phyloP scores from a whole-genome alignment of 805 yeast species.

The Yamadazyma tumulicola region DNA sequence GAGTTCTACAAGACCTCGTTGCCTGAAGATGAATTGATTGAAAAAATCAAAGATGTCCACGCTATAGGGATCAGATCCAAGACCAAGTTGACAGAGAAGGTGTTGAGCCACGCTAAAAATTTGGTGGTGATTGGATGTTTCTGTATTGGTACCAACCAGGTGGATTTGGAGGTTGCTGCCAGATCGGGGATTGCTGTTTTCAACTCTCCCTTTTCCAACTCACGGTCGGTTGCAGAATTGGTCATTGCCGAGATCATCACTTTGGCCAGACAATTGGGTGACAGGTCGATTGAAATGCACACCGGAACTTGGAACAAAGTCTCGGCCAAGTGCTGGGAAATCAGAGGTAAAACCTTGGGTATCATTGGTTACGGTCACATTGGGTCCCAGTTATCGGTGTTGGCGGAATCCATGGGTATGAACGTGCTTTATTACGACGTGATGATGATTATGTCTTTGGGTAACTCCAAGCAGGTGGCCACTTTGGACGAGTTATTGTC shows the following conservation, averaged over 20 bases:
- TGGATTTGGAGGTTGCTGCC: conserved; percentile 88
- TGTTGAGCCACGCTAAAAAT: conserved; percentile 83
- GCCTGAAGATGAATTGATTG: conserved; percentile 90
- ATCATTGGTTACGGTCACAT: conserved; percentile 98
- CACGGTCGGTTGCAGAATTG: conserved; percentile 96
- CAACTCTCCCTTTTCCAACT: conserved; percentile 97
- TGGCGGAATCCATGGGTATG: conserved; percentile 98
- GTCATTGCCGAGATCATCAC: conserved; percentile 93
- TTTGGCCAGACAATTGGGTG: conserved; percentile 94
- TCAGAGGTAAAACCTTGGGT: conserved; percentile 97
- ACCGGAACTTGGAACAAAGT: conserved; percentile 98
- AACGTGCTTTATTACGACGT: conserved; percentile 92
- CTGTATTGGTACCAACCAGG: conserved; percentile 99
- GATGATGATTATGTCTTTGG: conserved; percentile 89
- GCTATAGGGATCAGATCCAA: conserved; percentile 98
- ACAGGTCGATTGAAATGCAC: conserved; percentile 93
- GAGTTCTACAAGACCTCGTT: conserved; percentile 88
- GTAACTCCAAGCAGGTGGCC: conserved; percentile 91
- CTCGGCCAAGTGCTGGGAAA: conserved; percentile 94
- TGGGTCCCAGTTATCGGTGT: conserved; percentile 93
- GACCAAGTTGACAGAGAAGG: conserved; percentile 78
- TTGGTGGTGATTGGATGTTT: conserved; percentile 92
- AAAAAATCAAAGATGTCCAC: conserved; percentile 88
- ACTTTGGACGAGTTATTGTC: conserved; percentile 78
- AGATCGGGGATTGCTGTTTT: conserved; percentile 91